A percentile compares a stretch with the other conserved stretches of the same genome.
Conservation (phyloP, 495 filamentous ascomycete genomes). For the Cercophora scortea region DNA sequence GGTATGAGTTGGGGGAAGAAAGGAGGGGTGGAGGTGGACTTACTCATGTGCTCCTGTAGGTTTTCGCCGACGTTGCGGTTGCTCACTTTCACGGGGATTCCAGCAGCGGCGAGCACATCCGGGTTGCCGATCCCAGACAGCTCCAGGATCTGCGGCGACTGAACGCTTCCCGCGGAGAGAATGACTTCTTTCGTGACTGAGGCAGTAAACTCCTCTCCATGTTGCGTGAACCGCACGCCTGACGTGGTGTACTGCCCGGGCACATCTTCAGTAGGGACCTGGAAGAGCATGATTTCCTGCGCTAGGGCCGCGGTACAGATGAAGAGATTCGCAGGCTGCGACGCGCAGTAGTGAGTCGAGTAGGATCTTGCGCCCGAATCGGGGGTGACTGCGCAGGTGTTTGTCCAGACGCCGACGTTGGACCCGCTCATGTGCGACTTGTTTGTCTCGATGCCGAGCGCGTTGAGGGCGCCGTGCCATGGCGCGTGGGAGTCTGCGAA, state of each 20-base stretch:
- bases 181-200: conserved; percentile 41
- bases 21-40: conserved; percentile 2
- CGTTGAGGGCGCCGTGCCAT: conserved; percentile 41
- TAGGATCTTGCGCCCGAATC: conserved; percentile 35
- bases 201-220: conserved; percentile 20
- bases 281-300: conserved; percentile 27
- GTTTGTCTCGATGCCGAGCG: conserved; percentile 32
- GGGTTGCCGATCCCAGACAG: conserved; percentile 47
- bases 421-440: conserved; percentile 29
- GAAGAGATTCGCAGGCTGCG: conserved; percentile 31
- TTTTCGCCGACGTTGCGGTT: conserved; percentile 48
- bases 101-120: conserved; percentile 29
- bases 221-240: conserved; percentile 34
- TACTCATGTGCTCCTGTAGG: conserved; percentile 48
- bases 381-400: conserved; percentile 30
- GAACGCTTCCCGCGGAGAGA: conserved; percentile 42
- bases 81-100: conserved; percentile 35
- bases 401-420: conserved; percentile 41
- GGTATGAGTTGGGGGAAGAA: not conserved
- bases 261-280: not conserved
- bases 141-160: conserved; percentile 49
- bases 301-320: conserved; percentile 34
- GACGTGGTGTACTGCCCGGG: conserved; percentile 26
- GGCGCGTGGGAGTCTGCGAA: conserved; percentile 36
- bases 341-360: conserved; percentile 32